These are phyloP conservation scores for Podila verticillata DNA, from an alignment of 192 early-diverging fungal species.

Conservation along the genomic window DNA sequence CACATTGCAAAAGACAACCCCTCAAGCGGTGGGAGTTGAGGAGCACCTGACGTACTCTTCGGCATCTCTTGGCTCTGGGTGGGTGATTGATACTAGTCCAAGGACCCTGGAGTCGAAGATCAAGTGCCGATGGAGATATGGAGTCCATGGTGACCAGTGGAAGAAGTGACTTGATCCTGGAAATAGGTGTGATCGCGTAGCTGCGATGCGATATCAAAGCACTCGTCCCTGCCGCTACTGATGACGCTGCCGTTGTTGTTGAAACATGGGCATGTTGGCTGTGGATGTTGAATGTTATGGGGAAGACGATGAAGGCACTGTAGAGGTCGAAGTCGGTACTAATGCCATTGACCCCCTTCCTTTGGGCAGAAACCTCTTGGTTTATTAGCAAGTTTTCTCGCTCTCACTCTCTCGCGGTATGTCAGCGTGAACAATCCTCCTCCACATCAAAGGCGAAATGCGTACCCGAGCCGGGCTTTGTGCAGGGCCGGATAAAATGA, in stretches of 20 bases:
- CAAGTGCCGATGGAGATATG: conserved; percentile 5
- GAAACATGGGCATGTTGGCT: neutral
- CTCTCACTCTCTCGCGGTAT: too few relatives aligned
- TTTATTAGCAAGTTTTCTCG: too few relatives aligned
- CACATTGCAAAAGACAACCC: conserved; percentile 3
- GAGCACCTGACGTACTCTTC: conserved; percentile 5
- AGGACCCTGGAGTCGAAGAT: neutral
- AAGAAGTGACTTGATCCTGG: neutral
- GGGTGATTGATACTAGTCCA: neutral
- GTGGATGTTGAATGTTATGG: conserved; percentile 17
- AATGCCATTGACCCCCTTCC: too few relatives aligned
- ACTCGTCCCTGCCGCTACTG: neutral
- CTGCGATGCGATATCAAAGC: neutral
- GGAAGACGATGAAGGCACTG: neutral
- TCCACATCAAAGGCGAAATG: too few relatives aligned
- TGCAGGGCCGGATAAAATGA: too few relatives aligned
- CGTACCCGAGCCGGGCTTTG: too few relatives aligned
- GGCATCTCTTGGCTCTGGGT: neutral
- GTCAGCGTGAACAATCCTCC: too few relatives aligned
- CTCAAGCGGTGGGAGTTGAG: conserved; percentile 8
- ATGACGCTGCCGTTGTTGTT: neutral
- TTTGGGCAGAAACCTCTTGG: too few relatives aligned
- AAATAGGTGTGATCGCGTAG: neutral
- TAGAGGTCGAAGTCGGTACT: neutral
- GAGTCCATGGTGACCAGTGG: neutral